Conservation (phyloP, 129 eudicot species). For the Sambucus nigra region DNA sequence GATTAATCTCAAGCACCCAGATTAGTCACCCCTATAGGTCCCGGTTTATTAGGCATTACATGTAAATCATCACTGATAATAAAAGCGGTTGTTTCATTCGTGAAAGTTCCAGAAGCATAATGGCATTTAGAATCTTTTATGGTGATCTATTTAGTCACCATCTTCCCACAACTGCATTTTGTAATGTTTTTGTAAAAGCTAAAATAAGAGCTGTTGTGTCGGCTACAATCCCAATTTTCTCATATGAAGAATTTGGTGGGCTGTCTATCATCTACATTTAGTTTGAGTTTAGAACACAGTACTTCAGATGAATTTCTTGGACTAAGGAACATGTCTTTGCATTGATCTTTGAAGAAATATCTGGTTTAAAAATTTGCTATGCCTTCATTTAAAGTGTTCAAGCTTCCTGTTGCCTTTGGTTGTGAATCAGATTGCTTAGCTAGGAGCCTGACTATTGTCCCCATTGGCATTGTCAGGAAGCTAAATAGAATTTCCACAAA, state of each 20-base stretch:
- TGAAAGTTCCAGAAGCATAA: background rate
- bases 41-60: slow-evolving; percentile 4
- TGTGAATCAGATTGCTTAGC: slow-evolving; percentile 4
- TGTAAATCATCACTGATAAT: too few species aligned
- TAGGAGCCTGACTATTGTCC: slow-evolving; percentile 23
- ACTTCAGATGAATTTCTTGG: too few species aligned
- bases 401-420: slow-evolving; percentile 13
- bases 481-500: slow-evolving; percentile 33
- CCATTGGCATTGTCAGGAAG: slow-evolving; percentile 34
- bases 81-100: background rate
- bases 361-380: background rate
- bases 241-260: too few species aligned
- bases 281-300: too few species aligned
- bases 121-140: background rate
- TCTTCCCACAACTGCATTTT: slow-evolving; percentile 11
- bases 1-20: too few species aligned
- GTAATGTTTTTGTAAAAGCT: background rate
- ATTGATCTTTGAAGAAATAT: slow-evolving; percentile 11
- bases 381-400: slow-evolving; percentile 18
- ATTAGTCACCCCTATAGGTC: too few species aligned
- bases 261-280: too few species aligned
- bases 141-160: background rate
- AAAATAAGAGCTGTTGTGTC: background rate
- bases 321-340: slow-evolving; percentile 19
- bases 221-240: too few species aligned